These are phyloP conservation scores for Aspergillus felis DNA, from an alignment of 2,329 filamentous ascomycete genomes.

Conservation along the genomic window DNA sequence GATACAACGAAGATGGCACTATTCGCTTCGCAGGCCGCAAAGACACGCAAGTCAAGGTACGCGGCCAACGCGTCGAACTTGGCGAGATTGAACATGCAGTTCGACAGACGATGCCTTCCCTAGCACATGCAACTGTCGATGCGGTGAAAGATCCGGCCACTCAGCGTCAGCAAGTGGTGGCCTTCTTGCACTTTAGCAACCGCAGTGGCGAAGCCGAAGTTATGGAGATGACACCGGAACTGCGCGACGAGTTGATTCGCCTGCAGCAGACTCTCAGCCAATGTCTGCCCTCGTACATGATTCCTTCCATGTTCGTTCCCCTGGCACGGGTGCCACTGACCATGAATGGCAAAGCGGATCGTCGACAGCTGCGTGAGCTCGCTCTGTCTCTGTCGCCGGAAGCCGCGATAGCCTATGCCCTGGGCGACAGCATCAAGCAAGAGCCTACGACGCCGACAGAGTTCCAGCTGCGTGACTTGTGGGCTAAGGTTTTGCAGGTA, in stretches of 20 bases:
- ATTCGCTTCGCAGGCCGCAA: constrained; percentile 25
- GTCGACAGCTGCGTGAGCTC: constrained; percentile 12
- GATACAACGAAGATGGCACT: constrained; percentile 15
- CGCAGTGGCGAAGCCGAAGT: not conserved
- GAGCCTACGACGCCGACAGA: constrained; percentile 5
- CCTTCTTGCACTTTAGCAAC: not conserved
- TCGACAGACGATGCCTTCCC: constrained; percentile 29
- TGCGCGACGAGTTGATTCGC: not conserved
- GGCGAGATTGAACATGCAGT: constrained; percentile 25
- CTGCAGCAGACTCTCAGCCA: constrained; percentile 5
- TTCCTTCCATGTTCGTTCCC: constrained; percentile 19
- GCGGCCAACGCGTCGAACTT: constrained; percentile 28
- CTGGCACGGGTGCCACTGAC: constrained; percentile 17
- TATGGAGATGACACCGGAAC: not conserved
- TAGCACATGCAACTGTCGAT: constrained; percentile 3
- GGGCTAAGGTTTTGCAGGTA: constrained; percentile 7
- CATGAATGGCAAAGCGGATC: constrained; percentile 20
- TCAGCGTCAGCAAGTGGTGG: not conserved
- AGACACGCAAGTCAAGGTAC: constrained; percentile 3
- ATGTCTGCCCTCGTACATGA: constrained; percentile 20
- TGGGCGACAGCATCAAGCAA: constrained; percentile 34
- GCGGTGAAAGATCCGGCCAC: not conserved
- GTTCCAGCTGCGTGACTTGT: constrained; percentile 5
- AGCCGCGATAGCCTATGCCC: not conserved
- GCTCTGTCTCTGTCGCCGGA: not conserved